Conservation (phyloP, 768 basidiomycete genomes). For the Hemileccinum rubropunctum region DNA sequence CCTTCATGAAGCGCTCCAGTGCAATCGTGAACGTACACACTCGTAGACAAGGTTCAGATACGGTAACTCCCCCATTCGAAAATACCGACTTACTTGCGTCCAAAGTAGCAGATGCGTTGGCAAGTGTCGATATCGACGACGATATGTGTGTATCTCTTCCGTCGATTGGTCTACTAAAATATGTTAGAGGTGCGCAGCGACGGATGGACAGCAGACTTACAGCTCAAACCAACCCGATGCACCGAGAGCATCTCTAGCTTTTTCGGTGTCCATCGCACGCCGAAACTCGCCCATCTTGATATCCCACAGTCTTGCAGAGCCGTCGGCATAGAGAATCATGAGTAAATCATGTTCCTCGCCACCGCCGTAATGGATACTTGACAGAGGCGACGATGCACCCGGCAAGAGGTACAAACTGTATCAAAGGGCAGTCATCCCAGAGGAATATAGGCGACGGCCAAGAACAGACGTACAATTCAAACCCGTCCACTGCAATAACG, state of each 20-base stretch:
- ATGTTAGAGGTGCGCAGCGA: not conserved
- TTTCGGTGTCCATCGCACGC: slow-evolving; percentile 74
- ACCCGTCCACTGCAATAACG: slow-evolving; percentile 68
- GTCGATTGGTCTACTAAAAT: slow-evolving; percentile 23
- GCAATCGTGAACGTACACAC: slow-evolving; percentile 50
- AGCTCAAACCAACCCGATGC: slow-evolving; percentile 74
- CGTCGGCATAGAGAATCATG: slow-evolving; percentile 71
- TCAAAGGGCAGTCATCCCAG: not conserved
- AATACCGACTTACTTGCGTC: slow-evolving; percentile 24
- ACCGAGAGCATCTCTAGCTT: slow-evolving; percentile 69
- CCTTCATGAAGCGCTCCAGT: slow-evolving; percentile 50
- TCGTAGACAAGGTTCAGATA: slow-evolving; percentile 29
- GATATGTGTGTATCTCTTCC: slow-evolving; percentile 25
- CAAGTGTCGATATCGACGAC: slow-evolving; percentile 24
- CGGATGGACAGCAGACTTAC: slow-evolving; percentile 38
- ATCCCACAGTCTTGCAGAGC: slow-evolving; percentile 86
- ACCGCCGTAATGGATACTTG: slow-evolving; percentile 58
- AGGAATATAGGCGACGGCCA: not conserved
- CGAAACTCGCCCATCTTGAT: slow-evolving; percentile 78
- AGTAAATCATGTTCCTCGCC: slow-evolving; percentile 53
- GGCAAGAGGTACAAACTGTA: slow-evolving; percentile 78
- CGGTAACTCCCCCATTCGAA: slow-evolving; percentile 11
- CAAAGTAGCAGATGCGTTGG: slow-evolving; percentile 12
- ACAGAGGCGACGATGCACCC: slow-evolving; percentile 68
- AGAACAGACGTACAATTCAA: slow-evolving; percentile 66